phyloP scores from a whole-genome alignment of 2,329 filamentous ascomycete genomes.

The Taxawa tesnikishii region DNA sequence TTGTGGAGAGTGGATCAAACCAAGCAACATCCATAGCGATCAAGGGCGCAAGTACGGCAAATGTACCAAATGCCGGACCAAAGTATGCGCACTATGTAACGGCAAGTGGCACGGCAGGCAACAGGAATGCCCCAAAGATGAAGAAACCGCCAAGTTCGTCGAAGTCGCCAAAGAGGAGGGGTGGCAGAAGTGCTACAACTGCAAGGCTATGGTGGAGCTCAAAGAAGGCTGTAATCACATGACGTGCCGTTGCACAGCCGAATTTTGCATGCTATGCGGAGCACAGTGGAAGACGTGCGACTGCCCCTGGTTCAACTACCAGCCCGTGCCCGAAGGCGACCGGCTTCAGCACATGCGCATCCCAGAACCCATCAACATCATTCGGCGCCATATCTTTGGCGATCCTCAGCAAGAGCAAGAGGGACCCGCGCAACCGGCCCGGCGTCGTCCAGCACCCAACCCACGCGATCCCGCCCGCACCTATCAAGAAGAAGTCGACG shows the following conservation, averaged over 20 bases:
- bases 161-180: slow-evolving; percentile 54
- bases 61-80: slow-evolving; percentile 59
- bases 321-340: slow-evolving; percentile 36
- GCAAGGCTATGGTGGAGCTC: slow-evolving; percentile 61
- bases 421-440: slow-evolving; percentile 9
- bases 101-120: slow-evolving; percentile 57
- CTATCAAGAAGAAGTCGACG: slow-evolving; percentile 24
- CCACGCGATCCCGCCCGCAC: slow-evolving; percentile 9
- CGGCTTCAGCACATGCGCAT: slow-evolving; percentile 41
- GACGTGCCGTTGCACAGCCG: slow-evolving; percentile 70
- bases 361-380: slow-evolving; percentile 27
- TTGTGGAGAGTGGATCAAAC: slow-evolving; percentile 73
- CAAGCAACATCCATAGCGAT: slow-evolving; percentile 51
- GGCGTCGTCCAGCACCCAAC: slow-evolving; percentile 29
- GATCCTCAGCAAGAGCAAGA: slow-evolving; percentile 9
- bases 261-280: slow-evolving; percentile 83
- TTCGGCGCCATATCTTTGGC: slow-evolving; percentile 15
- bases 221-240: slow-evolving; percentile 82
- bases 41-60: slow-evolving; percentile 50
- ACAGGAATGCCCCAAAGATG: slow-evolving; percentile 58
- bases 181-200: slow-evolving; percentile 66
- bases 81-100: slow-evolving; percentile 64
- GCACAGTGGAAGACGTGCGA: slow-evolving; percentile 71
- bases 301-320: slow-evolving; percentile 68
- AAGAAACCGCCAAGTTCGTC: slow-evolving; percentile 51